Percentiles rank a stretch among this genome's conserved stretches.
These are phyloP conservation scores for Acrocalymma vagum DNA, from an alignment of 2,329 filamentous ascomycete genomes.

Conservation along the genomic window DNA sequence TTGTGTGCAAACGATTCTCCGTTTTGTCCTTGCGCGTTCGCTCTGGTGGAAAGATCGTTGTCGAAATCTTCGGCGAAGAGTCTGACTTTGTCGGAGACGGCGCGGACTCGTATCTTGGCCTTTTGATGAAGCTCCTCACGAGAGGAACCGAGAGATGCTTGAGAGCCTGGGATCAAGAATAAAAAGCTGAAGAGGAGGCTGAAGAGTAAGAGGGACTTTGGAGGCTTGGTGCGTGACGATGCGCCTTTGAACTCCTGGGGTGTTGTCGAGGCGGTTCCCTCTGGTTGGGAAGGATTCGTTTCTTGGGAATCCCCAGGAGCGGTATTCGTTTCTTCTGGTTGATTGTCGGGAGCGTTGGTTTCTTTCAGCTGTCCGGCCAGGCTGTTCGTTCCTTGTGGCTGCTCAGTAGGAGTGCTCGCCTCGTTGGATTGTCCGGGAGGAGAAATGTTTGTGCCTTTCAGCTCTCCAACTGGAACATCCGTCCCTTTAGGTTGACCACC, in stretches of 20 bases:
- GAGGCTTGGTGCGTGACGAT: slow-evolving; percentile 1
- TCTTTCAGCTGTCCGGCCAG: too few species aligned
- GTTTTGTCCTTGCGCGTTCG: slow-evolving; percentile 15
- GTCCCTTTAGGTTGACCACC: too few species aligned
- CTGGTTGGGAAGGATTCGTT: too few species aligned
- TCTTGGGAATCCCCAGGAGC: too few species aligned
- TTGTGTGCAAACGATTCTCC: slow-evolving; percentile 20
- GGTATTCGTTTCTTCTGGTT: too few species aligned
- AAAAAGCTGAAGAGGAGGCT: slow-evolving; percentile 13
- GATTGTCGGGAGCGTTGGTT: too few species aligned
- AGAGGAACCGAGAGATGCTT: slow-evolving; percentile 2
- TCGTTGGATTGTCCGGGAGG: too few species aligned
- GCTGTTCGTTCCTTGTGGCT: too few species aligned
- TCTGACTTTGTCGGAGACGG: slow-evolving; percentile 15
- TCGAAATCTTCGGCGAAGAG: slow-evolving; percentile 15
- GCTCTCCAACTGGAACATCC: too few species aligned
- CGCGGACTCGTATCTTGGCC: slow-evolving; percentile 12
- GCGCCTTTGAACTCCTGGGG: slow-evolving; percentile 13
- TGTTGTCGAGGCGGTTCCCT: background rate
- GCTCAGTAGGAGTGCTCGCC: too few species aligned
- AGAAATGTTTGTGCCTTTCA: too few species aligned
- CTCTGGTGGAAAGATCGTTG: slow-evolving; percentile 9
- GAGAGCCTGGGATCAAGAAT: slow-evolving; percentile 7
- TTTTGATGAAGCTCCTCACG: slow-evolving; percentile 5
- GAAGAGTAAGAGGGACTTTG: slow-evolving; percentile 10